A percentile compares a stretch with the other conserved stretches of the same genome.
phyloP scores from a whole-genome alignment of 2,329 filamentous ascomycete species.

The Botryosphaeria agaves region DNA sequence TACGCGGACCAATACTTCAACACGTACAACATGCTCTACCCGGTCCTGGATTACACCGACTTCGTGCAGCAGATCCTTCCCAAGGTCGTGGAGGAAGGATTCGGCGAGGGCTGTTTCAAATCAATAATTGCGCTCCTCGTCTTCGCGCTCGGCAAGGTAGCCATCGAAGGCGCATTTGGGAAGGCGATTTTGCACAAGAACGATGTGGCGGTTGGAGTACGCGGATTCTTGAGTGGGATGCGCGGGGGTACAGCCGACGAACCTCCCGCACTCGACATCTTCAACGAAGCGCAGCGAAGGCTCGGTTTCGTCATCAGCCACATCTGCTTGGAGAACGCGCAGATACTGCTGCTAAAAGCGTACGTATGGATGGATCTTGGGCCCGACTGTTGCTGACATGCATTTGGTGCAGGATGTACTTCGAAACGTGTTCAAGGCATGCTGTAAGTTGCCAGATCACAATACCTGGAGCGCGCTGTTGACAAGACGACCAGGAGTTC shows the following conservation, averaged over 20 bases:
- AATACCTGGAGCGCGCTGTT: conserved; percentile 6
- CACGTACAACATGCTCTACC: conserved; percentile 40
- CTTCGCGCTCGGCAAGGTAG: conserved; percentile 41
- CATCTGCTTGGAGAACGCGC: conserved; percentile 40
- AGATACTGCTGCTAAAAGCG: conserved; percentile 40
- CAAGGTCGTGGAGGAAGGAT: conserved; percentile 29
- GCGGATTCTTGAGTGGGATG: no score
- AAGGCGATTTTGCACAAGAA: conserved; percentile 26
- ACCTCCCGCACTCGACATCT: conserved; percentile 40
- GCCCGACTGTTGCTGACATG: neutral
- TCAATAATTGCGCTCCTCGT: conserved; percentile 39
- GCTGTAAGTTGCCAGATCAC: conserved; percentile 20
- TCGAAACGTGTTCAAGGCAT: conserved; percentile 33
- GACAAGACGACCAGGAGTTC: conserved; percentile 30
- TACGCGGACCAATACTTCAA: conserved; percentile 40
- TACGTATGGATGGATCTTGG: conserved; percentile 14
- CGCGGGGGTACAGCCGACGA: conserved; percentile 30
- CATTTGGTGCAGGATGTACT: conserved; percentile 32
- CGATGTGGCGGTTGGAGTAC: conserved; percentile 27
- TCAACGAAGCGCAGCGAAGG: conserved; percentile 44
- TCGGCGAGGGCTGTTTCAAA: conserved; percentile 28
- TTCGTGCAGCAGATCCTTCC: conserved; percentile 33
- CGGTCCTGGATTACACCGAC: conserved; percentile 38
- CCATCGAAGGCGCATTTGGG: conserved; percentile 32
- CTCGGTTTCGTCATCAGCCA: conserved; percentile 39